Conservation (phyloP, 2,329 filamentous ascomycete species). For the Nakataea oryzae region DNA sequence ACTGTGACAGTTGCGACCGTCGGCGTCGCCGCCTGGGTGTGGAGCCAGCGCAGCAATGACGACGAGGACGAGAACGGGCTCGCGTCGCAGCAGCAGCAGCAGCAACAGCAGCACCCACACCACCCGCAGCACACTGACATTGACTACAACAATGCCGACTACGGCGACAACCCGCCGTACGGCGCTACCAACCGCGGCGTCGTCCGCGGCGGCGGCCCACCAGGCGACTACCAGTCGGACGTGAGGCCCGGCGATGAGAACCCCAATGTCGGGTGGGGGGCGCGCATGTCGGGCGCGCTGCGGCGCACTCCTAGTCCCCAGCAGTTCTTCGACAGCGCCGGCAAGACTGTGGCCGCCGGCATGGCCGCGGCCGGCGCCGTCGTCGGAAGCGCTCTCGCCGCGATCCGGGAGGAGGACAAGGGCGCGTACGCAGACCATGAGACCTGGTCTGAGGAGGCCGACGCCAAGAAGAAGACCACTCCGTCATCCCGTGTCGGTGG, state of each 20-base stretch:
- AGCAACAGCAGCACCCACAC: neutral
- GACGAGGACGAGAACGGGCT: constrained; percentile 54
- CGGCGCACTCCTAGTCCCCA: constrained; percentile 77
- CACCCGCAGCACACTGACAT: constrained; percentile 11
- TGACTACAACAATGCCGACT: constrained; percentile 37
- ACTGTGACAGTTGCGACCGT: constrained; percentile 82
- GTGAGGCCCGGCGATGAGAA: constrained; percentile 23
- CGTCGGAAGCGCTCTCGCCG: constrained; percentile 71
- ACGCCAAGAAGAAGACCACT: constrained; percentile 45
- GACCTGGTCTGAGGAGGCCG: constrained; percentile 85
- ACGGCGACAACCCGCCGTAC: constrained; percentile 40
- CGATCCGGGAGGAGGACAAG: constrained; percentile 76
- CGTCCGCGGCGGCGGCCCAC: constrained; percentile 13
- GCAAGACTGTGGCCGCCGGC: constrained; percentile 70
- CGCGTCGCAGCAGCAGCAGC: constrained; percentile 19
- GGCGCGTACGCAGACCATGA: constrained; percentile 76
- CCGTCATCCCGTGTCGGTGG: constrained; percentile 9
- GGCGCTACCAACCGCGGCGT: constrained; percentile 26
- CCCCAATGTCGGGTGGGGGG: constrained; percentile 47
- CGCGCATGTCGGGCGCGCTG: constrained; percentile 71
- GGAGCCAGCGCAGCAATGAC: constrained; percentile 75
- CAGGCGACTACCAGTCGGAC: constrained; percentile 28
- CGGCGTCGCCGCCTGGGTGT: constrained; percentile 82
- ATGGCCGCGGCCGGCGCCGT: constrained; percentile 74
- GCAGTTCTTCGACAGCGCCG: constrained; percentile 76